These are phyloP conservation scores for Elsinoe australis DNA, from an alignment of 2,329 filamentous ascomycete genomes.

Conservation along the genomic window DNA sequence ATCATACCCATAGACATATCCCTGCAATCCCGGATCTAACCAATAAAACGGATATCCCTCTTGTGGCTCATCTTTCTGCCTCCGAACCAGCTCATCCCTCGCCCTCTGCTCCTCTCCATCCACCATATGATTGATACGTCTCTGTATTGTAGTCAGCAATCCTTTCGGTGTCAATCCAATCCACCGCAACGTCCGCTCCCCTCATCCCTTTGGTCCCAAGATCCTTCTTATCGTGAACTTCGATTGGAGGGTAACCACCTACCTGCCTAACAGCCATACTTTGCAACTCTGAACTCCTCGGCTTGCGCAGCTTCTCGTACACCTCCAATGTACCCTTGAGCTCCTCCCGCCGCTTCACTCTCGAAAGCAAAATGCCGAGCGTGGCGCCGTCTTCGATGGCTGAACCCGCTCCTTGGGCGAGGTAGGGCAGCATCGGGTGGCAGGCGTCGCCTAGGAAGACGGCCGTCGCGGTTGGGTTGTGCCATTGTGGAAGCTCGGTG, in stretches of 20 bases:
- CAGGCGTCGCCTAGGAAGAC: constrained; percentile 57
- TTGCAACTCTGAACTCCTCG: constrained; percentile 48
- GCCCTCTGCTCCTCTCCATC: constrained; percentile 50
- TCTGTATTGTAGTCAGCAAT: constrained; percentile 18
- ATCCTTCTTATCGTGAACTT: background rate
- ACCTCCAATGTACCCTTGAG: constrained; percentile 36
- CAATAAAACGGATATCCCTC: background rate
- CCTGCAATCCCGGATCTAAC: background rate
- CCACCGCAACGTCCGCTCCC: no score
- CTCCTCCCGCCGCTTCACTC: constrained; percentile 29
- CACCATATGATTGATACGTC: constrained; percentile 37
- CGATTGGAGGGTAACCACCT: background rate
- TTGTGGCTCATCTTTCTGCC: background rate
- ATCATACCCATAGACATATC: background rate
- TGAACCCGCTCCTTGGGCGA: constrained; percentile 53
- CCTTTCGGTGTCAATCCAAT: no score
- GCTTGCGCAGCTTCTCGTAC: constrained; percentile 43
- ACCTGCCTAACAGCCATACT: constrained; percentile 52
- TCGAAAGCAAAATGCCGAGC: constrained; percentile 48
- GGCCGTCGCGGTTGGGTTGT: constrained; percentile 48
- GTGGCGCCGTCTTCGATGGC: constrained; percentile 54
- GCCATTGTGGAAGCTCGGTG: constrained; percentile 38
- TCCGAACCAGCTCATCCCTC: constrained; percentile 48
- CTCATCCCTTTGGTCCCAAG: no score
- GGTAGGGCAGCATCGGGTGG: constrained; percentile 57